Base-by-base conservation (phyloP, 805 yeast genomes). In the Yarrowia porcina region DNA sequence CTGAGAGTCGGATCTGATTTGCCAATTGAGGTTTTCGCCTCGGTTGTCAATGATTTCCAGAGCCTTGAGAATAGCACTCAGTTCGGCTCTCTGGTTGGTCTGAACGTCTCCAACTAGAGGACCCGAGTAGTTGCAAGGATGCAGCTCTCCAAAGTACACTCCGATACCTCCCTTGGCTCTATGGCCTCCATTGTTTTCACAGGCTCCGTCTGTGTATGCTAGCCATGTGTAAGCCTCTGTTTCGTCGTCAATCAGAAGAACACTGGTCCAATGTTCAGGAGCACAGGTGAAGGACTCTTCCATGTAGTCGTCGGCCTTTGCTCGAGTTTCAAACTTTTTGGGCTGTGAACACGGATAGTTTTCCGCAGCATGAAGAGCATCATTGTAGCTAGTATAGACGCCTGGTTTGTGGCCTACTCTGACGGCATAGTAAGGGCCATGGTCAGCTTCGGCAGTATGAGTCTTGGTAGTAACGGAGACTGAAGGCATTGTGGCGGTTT, bases 1-100 rank as follows among this genome's bases (percentile, higher is more conserved):
- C 82, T 94, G 70, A 87, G 97, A 80, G 93, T 97, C 98, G 86
- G 90, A 74, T 85, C 86, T 45, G 80, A 79, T 44, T 88, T 88
- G 42, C 81, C 83, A 66, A 79, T 77, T 28, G 89, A 85, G 65
- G 85, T 83, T 52, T 76, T 82, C 44, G 97, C 98, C 36, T 74
- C 59, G 32, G 2, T 33, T 25, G 33, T 52, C 59, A 23, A 52
- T 52, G 17, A 52, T 52, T 20, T 52, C 59, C n/a, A 52, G 44
- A 8, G 59, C 59, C 59, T 52, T 52, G 15, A 52, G 44, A 52
- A 52, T 52, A 13, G 59, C 59, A 7, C 33, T 93, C 62, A 79
- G 82, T 52, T 79, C 93, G 66, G 86, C 93, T 38, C 86, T 92
- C 39, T 93, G 99, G 99, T 87, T 90, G 44, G 59, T 52, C 42